Conservation (phyloP, 805 yeast genomes). For the Candida mattraensis region DNA sequence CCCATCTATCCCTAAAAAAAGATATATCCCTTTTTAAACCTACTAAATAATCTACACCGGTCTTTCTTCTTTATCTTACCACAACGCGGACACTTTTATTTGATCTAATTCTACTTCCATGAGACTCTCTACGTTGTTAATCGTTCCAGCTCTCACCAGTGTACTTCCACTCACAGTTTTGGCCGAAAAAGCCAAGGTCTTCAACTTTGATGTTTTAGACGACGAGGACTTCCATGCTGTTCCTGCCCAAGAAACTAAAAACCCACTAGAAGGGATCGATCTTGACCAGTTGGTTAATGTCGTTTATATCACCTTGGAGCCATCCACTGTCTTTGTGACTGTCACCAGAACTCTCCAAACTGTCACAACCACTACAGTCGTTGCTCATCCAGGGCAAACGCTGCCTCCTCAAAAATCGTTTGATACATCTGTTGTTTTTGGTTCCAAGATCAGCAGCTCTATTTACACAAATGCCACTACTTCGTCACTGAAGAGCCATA, state of each 20-base stretch:
- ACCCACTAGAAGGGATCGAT: slow-evolving; percentile 17
- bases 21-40: no score
- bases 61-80: no score
- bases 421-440: slow-evolving; percentile 1
- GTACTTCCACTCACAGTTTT: slow-evolving; percentile 6
- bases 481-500: neutral
- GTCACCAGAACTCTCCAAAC: slow-evolving; percentile 25
- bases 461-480: slow-evolving; percentile 1
- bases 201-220: slow-evolving; percentile 21
- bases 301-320: slow-evolving; percentile 27
- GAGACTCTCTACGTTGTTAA: slow-evolving; percentile 7
- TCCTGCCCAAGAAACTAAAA: slow-evolving; percentile 6
- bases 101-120: no score
- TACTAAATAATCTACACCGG: no score
- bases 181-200: slow-evolving; percentile 20
- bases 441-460: no score
- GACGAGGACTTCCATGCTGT: slow-evolving; percentile 12
- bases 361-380: slow-evolving; percentile 15
- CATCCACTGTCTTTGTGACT: slow-evolving; percentile 26
- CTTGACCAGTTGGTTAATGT: slow-evolving; percentile 24
- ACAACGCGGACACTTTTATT: no score
- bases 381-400: slow-evolving; percentile 9
- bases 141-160: slow-evolving; percentile 7
- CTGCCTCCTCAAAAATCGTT: slow-evolving; percentile 2
- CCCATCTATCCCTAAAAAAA: no score